Percentiles rank a stretch among this genome's conserved stretches.
Evolutionary conservation across 2,329 filamentous ascomycete genomes (phyloP).

Genomic region (Microascus cirrosus): DNA sequence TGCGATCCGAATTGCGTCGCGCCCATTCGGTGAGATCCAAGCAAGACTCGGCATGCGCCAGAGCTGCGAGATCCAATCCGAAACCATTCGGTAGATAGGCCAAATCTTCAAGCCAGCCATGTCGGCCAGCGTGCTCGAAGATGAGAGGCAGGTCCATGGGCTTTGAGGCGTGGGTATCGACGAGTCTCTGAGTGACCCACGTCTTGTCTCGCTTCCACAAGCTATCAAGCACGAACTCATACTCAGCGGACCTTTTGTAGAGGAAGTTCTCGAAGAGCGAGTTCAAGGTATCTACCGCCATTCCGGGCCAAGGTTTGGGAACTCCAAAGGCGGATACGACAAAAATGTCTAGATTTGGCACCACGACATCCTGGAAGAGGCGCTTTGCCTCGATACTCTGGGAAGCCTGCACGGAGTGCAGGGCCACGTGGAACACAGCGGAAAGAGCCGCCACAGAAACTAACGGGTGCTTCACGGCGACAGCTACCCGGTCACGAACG

Average conservation of each 20-base stretch:
- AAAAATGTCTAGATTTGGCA: constrained; percentile 68
- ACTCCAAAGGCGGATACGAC: constrained; percentile 68
- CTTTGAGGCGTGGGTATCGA: constrained; percentile 70
- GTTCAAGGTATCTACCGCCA: constrained; percentile 65
- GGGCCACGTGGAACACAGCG: constrained; percentile 53
- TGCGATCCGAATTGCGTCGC: constrained; percentile 55
- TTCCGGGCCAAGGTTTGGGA: constrained; percentile 62
- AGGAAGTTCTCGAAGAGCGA: constrained; percentile 78
- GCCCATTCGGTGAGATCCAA: constrained; percentile 77
- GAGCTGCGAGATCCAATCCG: constrained; percentile 74
- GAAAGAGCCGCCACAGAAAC: constrained; percentile 78
- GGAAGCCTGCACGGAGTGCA: constrained; percentile 49
- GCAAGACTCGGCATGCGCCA: constrained; percentile 70
- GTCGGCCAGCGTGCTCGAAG: constrained; percentile 59
- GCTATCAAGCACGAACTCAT: constrained; percentile 82
- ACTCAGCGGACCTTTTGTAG: constrained; percentile 63
- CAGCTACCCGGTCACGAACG: constrained; percentile 39
- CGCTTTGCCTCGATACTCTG: constrained; percentile 53
- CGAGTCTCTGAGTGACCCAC: constrained; percentile 74
- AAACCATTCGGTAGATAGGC: constrained; percentile 72
- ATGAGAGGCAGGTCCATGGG: constrained; percentile 34
- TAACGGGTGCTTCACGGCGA: constrained; percentile 72
- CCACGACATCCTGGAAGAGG: constrained; percentile 54
- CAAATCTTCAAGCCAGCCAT: constrained; percentile 75
- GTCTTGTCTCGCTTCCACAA: constrained; percentile 83